Conservation (phyloP, 805 yeast species). For the Wickerhamomyces bovis region DNA sequence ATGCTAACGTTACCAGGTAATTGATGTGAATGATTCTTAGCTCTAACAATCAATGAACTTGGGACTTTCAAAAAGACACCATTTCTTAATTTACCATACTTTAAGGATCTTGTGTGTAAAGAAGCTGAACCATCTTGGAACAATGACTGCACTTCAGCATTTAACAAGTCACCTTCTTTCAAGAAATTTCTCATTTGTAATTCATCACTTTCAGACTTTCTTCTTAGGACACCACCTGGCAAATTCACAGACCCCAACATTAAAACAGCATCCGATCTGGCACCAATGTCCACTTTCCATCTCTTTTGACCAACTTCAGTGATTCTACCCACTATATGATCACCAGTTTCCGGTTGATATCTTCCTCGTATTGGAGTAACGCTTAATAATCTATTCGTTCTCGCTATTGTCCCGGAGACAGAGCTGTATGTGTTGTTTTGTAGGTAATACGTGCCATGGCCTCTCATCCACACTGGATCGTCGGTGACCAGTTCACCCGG, state of each 20-base stretch:
- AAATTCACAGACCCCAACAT: slow-evolving; percentile 93
- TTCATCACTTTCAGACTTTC: slow-evolving; percentile 94
- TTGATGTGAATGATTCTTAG: slow-evolving; percentile 80
- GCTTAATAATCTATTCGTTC: slow-evolving; percentile 81
- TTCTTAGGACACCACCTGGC: slow-evolving; percentile 93
- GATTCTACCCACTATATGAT: slow-evolving; percentile 89
- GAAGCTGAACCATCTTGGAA: slow-evolving; percentile 90
- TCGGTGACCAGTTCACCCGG: slow-evolving; percentile 97
- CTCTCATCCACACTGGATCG: slow-evolving; percentile 97
- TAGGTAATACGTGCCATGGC: slow-evolving; percentile 89
- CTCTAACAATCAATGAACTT: slow-evolving; percentile 71
- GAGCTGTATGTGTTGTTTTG: slow-evolving; percentile 77
- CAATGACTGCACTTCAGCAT: slow-evolving; percentile 91
- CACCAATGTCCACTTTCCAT: slow-evolving; percentile 97
- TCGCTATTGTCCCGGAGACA: slow-evolving; percentile 83
- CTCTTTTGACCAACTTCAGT: slow-evolving; percentile 90
- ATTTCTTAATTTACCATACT: slow-evolving; percentile 91
- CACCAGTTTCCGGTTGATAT: slow-evolving; percentile 93
- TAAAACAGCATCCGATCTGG: slow-evolving; percentile 85
- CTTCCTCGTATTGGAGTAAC: slow-evolving; percentile 84
- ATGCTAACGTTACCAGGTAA: slow-evolving; percentile 93
- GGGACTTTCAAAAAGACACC: slow-evolving; percentile 83
- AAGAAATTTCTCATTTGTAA: slow-evolving; percentile 90
- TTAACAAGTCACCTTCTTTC: slow-evolving; percentile 92
- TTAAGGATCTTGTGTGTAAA: slow-evolving; percentile 88